These are phyloP conservation scores for Poa annua DNA, from an alignment of 176 grass and related monocot species.

Conservation along the genomic window DNA sequence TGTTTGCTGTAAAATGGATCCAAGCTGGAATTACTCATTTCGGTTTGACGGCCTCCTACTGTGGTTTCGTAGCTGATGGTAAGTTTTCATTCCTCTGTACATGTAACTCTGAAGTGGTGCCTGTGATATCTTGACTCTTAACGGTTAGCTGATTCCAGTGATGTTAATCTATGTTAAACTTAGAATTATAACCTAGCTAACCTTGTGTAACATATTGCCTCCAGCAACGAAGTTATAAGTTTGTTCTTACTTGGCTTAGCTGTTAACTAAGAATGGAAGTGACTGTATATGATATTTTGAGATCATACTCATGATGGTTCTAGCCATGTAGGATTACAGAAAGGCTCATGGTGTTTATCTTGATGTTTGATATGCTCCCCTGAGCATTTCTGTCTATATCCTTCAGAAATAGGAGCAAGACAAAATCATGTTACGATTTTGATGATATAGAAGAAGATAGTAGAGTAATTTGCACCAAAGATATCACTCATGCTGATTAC, in stretches of 20 bases:
- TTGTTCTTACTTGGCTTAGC: constrained; percentile 20
- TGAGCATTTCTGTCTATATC: constrained; percentile 1
- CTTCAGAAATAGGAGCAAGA: constrained; percentile 18
- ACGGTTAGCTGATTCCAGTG: background rate
- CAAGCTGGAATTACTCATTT: constrained; percentile 71
- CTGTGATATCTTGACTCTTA: constrained; percentile 27
- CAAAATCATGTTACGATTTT: background rate
- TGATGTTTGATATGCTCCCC: constrained; percentile 21
- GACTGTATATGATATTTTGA: constrained; percentile 19
- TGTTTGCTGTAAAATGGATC: constrained; percentile 75
- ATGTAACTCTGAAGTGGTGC: constrained; percentile 17
- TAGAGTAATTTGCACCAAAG: background rate
- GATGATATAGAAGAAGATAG: background rate
- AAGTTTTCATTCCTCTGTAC: constrained; percentile 36
- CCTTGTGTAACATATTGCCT: background rate
- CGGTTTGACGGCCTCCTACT: constrained; percentile 84
- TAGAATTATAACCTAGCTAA: constrained; percentile 21
- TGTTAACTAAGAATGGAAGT: constrained; percentile 17
- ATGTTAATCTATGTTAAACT: constrained; percentile 13
- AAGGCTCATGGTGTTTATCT: background rate
- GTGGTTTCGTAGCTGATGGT: constrained; percentile 95
- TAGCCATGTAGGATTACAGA: constrained; percentile 19
- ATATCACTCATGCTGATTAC: background rate
- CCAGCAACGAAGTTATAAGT: background rate
- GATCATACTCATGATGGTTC: constrained; percentile 4